Evolutionary conservation across 169 alveolate genomes (phyloP), one percentile per base, ranked within the genome.

Genomic region (Cryptosporidium parvum): DNA sequence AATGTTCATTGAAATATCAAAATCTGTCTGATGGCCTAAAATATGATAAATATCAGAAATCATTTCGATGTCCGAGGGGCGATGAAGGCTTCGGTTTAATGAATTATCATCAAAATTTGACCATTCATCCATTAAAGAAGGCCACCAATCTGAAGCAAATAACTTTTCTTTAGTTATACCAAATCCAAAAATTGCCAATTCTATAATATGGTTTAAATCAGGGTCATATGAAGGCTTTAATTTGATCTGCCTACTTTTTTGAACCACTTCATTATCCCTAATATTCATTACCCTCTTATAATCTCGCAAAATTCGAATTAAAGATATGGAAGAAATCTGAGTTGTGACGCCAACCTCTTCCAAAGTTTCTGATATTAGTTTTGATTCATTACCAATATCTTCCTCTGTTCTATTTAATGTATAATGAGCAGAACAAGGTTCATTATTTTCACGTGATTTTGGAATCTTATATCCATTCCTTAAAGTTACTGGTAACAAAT

Each of bases 291-390:
- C 44, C 21, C 29, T 26, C 48, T 73, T 73, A 26, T 45, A 45
- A 62, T 29, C 70, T 65, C 48, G 69, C 51, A 80, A 51, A 45
- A 80, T 61, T 23, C 45, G 23, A 23, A 80, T 80, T 44, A 80
- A 39, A 44, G 89, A 80, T 26, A n/a, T 23, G 29, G 89, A 44
- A 31, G 80, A 62, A 59, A 80, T 44, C 70, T 65, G 73, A 16
- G 89, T 80, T 5, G 89, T 80, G 29, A 80, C 89, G 14, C 89
- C 89, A 39, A 80, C n/a, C 14, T 80, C 70, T 44, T 80, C 89
- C 53, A 80, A 59, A 12, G 89, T 80, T 52, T 80, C 80, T 23
- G 42, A 31, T 9, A 80, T 67, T 29, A 61, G 18, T 35, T 67
- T 59, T 45, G 70, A 80, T 68, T 80, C 89, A 26, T 65, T 58